A percentile compares a stretch with the other conserved stretches of the same genome.
Evolutionary conservation across 2,329 filamentous ascomycete species (phyloP).

Genomic region (Purpureocillium takamizusanense): DNA sequence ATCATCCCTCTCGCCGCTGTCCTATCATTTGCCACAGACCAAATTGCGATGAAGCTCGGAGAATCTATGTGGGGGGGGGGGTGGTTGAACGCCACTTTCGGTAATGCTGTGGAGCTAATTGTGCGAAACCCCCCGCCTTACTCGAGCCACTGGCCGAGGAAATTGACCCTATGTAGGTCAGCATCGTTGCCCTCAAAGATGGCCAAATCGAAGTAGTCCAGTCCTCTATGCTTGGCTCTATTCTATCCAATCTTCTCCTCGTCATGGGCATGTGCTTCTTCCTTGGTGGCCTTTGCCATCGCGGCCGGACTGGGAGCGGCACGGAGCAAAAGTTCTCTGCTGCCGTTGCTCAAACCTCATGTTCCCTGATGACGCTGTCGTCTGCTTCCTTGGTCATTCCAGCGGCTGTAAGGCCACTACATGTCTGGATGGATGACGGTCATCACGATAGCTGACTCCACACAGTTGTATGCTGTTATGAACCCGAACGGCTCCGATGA

Average conservation of each 20-base stretch:
- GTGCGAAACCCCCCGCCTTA: constrained; percentile 41
- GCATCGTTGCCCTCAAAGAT: constrained; percentile 81
- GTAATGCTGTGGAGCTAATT: constrained; percentile 73
- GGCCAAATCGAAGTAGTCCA: constrained; percentile 94
- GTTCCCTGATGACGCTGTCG: constrained; percentile 67
- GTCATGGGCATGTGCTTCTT: constrained; percentile 77
- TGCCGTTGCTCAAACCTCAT: constrained; percentile 69
- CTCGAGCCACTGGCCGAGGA: too few species aligned
- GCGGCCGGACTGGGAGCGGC: constrained; percentile 45
- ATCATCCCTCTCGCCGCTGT: constrained; percentile 69
- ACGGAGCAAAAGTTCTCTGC: constrained; percentile 65
- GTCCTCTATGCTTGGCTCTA: constrained; percentile 92
- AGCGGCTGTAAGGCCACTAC: constrained; percentile 42
- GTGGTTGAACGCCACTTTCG: constrained; percentile 67
- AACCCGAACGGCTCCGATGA: constrained; percentile 26
- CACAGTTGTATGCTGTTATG: constrained; percentile 47
- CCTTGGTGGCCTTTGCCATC: constrained; percentile 60
- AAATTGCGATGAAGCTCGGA: constrained; percentile 63
- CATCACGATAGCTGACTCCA: constrained; percentile 42
- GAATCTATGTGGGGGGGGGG: constrained; percentile 67
- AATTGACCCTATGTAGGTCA: too few species aligned
- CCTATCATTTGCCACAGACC: constrained; percentile 69
- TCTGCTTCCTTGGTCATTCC: constrained; percentile 73
- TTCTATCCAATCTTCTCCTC: constrained; percentile 86
- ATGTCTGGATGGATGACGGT: not conserved